Evolutionary conservation across 495 filamentous ascomycete species (phyloP), one percentile per base, ranked within the genome.

Genomic region (Bryoglossum gracile): DNA sequence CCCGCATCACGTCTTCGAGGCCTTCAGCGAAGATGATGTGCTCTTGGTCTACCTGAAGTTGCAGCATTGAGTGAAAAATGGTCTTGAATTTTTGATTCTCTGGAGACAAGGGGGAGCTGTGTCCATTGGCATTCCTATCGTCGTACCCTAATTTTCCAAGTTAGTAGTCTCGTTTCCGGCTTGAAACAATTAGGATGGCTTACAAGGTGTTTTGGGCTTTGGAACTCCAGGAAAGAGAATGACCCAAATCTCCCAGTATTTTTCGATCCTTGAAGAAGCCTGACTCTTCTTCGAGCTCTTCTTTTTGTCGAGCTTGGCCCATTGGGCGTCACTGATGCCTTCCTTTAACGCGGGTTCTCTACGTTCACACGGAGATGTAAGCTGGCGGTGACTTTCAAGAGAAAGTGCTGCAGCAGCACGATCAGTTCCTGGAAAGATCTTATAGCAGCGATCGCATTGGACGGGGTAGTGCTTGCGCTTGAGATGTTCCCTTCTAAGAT

Each of bases 401-500:
- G n/a, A 9, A 16, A 16, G 11, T 21, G 21, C 19, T 3, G 6
- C 13, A 9, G 19, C 8, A 3, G 42, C 8, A 28, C 42, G 42
- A 14, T 44, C 42, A n/a, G 24, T n/a, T 9, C 19, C 42, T 25
- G 10, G 24, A 28, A 44, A 44, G 3, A 44, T 44, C 3, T 33
- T 9, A 18, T 44, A 44, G 16, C 42, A 44, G 16, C 42, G 23
- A 16, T 44, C 42, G n/a, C 42, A 44, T n/a, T 44, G 42, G 14
- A 44, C 42, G 3, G 42, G 42, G 22, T 28, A 28, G 28, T 44
- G 42, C 8, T 28, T 44, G 13, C 42, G 14, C 23, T 44, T 44
- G 42, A 44, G 42, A 14, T 44, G 42, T 44, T 44, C 42, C 42
- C 42, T 44, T 33, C 28, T n/a, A 33, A 40, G 13, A 40, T 21